Evolutionary conservation across 2,329 filamentous ascomycete genomes (phyloP).

Genomic region (Phialocephala sp.): DNA sequence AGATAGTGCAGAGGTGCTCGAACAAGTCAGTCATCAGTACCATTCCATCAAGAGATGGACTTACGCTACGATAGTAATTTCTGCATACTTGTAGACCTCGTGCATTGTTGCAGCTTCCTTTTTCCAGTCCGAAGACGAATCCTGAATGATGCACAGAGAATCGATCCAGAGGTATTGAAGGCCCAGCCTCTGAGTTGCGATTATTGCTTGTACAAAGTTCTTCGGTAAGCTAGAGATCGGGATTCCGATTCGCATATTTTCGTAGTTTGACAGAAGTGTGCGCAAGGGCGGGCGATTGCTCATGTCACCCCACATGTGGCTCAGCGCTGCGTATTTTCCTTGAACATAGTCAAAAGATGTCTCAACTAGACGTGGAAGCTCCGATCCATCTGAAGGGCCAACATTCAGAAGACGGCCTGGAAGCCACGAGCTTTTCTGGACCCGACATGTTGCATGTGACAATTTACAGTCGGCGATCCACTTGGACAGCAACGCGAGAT

Average conservation of each 20-base stretch:
- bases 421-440: slow-evolving; percentile 1
- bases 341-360: background rate
- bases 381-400: slow-evolving; percentile 2
- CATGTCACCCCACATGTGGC: slow-evolving; percentile 21
- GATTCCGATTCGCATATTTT: slow-evolving; percentile 7
- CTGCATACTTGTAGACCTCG: slow-evolving; percentile 19
- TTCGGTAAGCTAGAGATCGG: background rate
- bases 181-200: background rate
- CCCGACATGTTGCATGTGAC: slow-evolving; percentile 6
- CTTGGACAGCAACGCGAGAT: slow-evolving; percentile 8
- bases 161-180: slow-evolving; percentile 19
- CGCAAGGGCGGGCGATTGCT: slow-evolving; percentile 9
- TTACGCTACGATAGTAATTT: slow-evolving; percentile 20
- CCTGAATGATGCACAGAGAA: slow-evolving; percentile 17
- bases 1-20: slow-evolving; percentile 21
- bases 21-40: background rate
- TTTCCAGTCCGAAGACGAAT: slow-evolving; percentile 8
- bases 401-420: slow-evolving; percentile 18
- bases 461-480: slow-evolving; percentile 15
- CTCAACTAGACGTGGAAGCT: slow-evolving; percentile 14
- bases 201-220: slow-evolving; percentile 16
- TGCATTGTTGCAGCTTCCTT: slow-evolving; percentile 20
- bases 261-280: slow-evolving; percentile 14
- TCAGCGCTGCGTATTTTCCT: slow-evolving; percentile 11
- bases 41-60: background rate